phyloP scores from a whole-genome alignment of 1,284 basidiomycete species.

The Porodaedalea pini region DNA sequence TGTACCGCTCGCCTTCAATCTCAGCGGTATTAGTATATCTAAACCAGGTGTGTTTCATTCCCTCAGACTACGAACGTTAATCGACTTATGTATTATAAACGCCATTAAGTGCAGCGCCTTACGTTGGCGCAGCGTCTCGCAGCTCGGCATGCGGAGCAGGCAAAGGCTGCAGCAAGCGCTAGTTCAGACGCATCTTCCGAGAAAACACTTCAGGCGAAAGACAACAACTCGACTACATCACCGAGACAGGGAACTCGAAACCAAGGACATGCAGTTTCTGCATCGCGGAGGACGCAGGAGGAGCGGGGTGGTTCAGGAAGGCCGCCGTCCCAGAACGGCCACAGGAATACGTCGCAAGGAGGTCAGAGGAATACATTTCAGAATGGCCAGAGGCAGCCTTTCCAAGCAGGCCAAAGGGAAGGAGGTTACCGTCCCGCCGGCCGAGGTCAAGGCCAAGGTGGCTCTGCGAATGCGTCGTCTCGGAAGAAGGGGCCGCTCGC shows the following conservation, averaged over 20 bases:
- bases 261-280: too few species aligned
- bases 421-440: background rate
- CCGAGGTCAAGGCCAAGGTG: background rate
- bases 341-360: too few species aligned
- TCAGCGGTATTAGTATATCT: conserved; percentile 12
- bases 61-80: background rate
- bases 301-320: too few species aligned
- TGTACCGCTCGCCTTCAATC: conserved; percentile 15
- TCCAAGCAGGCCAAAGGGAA: background rate
- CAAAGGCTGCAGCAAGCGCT: background rate
- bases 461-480: background rate
- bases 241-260: too few species aligned
- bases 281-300: too few species aligned
- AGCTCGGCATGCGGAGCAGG: background rate
- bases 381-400: background rate
- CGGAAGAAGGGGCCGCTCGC: background rate
- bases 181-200: too few species aligned
- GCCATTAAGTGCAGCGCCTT: background rate
- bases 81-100: background rate
- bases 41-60: background rate
- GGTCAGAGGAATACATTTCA: background rate
- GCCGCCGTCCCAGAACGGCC: too few species aligned
- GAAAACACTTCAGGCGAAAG: too few species aligned
- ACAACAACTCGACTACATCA: too few species aligned
- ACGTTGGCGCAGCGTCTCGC: background rate